Evolutionary conservation across 1,284 basidiomycete genomes (phyloP).

Genomic region (Ganoderma boninense): DNA sequence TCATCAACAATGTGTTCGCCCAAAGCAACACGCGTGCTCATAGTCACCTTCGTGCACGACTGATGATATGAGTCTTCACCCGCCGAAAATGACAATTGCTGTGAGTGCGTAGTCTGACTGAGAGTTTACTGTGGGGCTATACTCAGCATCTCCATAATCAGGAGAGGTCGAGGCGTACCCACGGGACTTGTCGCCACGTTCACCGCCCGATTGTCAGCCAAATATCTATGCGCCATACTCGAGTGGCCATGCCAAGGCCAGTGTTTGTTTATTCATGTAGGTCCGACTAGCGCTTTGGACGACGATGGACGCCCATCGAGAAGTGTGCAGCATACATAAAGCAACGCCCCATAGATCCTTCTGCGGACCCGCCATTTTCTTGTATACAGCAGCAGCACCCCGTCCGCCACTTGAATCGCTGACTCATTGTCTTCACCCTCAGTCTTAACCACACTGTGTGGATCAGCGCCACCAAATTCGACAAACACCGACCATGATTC

Average conservation of each 20-base stretch:
- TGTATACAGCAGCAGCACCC: not conserved
- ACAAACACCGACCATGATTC: conserved; percentile 6
- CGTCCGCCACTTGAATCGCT: not conserved
- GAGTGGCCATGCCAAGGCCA: not conserved
- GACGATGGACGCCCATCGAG: not conserved
- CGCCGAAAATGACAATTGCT: not conserved
- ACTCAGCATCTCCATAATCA: not conserved
- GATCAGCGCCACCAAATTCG: not conserved
- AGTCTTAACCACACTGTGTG: not conserved
- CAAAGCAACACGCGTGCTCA: not conserved
- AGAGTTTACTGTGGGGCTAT: not conserved
- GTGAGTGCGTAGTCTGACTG: not conserved
- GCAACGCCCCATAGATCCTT: not conserved
- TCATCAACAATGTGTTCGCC: not conserved
- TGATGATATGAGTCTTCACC: not conserved
- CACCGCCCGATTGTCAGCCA: not conserved
- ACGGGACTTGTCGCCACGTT: not conserved
- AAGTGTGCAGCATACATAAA: not conserved
- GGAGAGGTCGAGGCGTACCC: not conserved
- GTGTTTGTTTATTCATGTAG: not conserved
- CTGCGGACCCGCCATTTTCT: not conserved
- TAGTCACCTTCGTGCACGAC: not conserved
- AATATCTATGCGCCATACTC: not conserved
- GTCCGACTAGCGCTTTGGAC: not conserved
- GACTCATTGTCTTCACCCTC: not conserved